Conservation (phyloP, 108 stramenopile species). For the Mediolabrus comicus region DNA sequence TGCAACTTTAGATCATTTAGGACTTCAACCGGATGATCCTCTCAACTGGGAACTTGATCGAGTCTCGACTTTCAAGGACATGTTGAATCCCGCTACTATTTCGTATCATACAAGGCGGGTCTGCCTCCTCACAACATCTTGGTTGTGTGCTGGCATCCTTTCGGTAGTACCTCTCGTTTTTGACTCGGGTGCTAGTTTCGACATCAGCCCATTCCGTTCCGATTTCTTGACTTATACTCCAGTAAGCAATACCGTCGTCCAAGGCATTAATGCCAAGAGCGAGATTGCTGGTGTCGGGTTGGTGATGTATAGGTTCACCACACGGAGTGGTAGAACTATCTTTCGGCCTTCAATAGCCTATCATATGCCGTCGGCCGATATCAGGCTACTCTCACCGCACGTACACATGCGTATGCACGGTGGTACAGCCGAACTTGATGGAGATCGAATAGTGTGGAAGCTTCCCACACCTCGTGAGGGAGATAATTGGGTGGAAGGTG, state of each 20-base stretch:
- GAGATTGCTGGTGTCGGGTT: constrained; percentile 30
- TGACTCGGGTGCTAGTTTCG: constrained; percentile 31
- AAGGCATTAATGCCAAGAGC: neutral
- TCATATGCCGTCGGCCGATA: constrained; percentile 9
- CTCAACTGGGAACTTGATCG: too few relatives aligned
- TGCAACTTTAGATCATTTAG: too few relatives aligned
- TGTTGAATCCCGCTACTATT: too few relatives aligned
- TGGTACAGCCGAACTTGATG: neutral
- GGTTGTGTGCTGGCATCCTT: too few relatives aligned
- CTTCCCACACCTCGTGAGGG: neutral
- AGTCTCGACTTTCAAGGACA: too few relatives aligned
- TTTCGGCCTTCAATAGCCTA: constrained; percentile 13
- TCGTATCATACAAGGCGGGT: too few relatives aligned
- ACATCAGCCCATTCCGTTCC: constrained; percentile 17
- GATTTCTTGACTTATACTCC: constrained; percentile 20
- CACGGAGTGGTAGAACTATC: neutral
- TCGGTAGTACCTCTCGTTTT: constrained; percentile 16
- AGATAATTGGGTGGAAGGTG: too few relatives aligned
- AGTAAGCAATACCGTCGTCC: neutral
- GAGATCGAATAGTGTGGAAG: neutral
- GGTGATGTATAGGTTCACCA: constrained; percentile 23
- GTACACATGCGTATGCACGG: constrained; percentile 5
- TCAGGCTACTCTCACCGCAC: constrained; percentile 18
- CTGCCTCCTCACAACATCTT: too few relatives aligned
- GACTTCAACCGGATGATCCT: too few relatives aligned